Conservation (phyloP, 2,329 filamentous ascomycete genomes). For the Tolypocladium album region DNA sequence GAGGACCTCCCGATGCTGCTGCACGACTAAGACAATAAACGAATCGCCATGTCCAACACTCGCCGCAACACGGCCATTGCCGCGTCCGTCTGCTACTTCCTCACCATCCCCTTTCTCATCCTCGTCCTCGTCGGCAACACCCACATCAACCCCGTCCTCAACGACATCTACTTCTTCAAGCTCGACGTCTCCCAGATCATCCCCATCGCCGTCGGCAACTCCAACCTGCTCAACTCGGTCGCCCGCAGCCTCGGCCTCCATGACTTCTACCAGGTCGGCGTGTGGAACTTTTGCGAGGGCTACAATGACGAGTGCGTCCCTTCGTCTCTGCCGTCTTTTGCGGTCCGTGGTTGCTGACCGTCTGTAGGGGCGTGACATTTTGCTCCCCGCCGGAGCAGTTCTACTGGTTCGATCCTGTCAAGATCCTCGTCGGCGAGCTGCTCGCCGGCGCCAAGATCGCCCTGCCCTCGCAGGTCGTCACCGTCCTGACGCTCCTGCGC, state of each 20-base stretch:
- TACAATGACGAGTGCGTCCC: constrained; percentile 50
- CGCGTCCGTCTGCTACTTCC: constrained; percentile 59
- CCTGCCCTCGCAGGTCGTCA: constrained; percentile 61
- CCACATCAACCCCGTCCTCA: constrained; percentile 47
- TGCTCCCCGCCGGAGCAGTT: constrained; percentile 61
- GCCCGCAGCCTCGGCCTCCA: constrained; percentile 78
- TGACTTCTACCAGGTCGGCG: constrained; percentile 86
- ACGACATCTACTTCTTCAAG: constrained; percentile 72
- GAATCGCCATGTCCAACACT: constrained; percentile 13
- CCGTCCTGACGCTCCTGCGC: constrained; percentile 63
- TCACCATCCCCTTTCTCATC: constrained; percentile 69
- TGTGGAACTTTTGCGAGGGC: constrained; percentile 90
- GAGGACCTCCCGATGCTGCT: not conserved
- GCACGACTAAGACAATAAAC: too few species aligned
- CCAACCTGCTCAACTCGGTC: constrained; percentile 72
- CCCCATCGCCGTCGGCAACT: constrained; percentile 59
- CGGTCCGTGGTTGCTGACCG: not conserved
- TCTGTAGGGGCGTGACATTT: constrained; percentile 53
- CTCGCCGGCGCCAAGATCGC: constrained; percentile 75
- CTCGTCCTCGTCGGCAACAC: constrained; percentile 72
- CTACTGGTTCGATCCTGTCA: constrained; percentile 88
- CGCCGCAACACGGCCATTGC: constrained; percentile 51
- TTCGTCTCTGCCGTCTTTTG: not conserved
- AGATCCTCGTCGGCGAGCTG: constrained; percentile 70
- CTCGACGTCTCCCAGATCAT: constrained; percentile 78